These are phyloP conservation scores for carrot (Daucus carota) DNA, from an alignment of 129 eudicot species.

Conservation along the genomic window DNA sequence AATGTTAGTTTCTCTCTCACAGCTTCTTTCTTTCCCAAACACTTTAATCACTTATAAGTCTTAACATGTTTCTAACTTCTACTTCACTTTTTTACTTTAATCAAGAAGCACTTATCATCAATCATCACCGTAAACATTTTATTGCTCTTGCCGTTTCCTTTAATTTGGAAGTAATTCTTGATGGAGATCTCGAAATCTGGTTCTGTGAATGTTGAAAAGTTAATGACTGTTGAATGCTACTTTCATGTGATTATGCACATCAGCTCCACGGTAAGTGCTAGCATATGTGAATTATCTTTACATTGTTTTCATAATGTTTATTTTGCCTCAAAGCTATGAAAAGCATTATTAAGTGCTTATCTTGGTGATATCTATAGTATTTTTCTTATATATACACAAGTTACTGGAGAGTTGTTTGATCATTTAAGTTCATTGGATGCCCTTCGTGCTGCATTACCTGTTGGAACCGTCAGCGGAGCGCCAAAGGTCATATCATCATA, in stretches of 20 bases:
- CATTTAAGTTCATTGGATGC: slow-evolving; percentile 85
- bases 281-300: background rate
- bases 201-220: slow-evolving; percentile 74
- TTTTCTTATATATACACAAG: slow-evolving; percentile 30
- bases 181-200: slow-evolving; percentile 74
- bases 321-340: background rate
- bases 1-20: no score
- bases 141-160: background rate
- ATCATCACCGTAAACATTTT: background rate
- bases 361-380: background rate
- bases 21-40: no score
- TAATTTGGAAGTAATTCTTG: background rate
- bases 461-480: slow-evolving; percentile 85
- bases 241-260: slow-evolving; percentile 96
- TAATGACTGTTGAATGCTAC: slow-evolving; percentile 66
- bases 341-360: background rate
- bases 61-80: no score
- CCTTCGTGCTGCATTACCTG: slow-evolving; percentile 78
- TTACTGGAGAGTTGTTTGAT: slow-evolving; percentile 63
- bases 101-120: background rate
- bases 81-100: no score
- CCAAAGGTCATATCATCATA: slow-evolving; percentile 86
- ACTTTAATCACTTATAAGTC: no score
- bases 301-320: background rate
- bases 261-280: slow-evolving; percentile 70